Evolutionary conservation across 2,329 filamentous ascomycete genomes (phyloP).

Genomic region (Cordyceps tenuipes): DNA sequence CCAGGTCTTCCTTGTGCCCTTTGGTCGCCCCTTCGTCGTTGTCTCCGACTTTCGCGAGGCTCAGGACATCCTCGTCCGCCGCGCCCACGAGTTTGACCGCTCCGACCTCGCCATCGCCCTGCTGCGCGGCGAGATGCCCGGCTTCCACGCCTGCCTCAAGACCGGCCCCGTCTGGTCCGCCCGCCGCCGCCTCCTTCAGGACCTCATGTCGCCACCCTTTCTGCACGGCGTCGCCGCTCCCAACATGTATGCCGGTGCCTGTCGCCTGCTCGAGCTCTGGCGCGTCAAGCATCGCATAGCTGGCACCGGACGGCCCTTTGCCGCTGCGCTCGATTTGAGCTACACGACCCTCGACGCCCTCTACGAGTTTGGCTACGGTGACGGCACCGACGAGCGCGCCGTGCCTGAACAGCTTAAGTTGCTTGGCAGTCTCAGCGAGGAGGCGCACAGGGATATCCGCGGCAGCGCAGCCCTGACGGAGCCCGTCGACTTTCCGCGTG

Average conservation of each 20-base stretch:
- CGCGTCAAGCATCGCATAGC: slow-evolving; percentile 22
- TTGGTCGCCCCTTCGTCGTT: slow-evolving; percentile 34
- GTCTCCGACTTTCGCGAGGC: slow-evolving; percentile 32
- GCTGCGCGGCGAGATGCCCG: slow-evolving; percentile 24
- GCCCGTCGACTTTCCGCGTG: background rate
- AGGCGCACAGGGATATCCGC: background rate
- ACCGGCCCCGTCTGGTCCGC: slow-evolving; percentile 25
- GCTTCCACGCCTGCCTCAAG: slow-evolving; percentile 25
- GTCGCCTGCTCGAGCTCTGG: slow-evolving; percentile 27
- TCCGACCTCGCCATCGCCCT: slow-evolving; percentile 24
- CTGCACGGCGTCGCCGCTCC: slow-evolving; percentile 23
- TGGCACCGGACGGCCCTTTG: slow-evolving; percentile 17
- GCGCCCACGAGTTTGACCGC: slow-evolving; percentile 36
- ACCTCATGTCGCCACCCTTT: slow-evolving; percentile 30
- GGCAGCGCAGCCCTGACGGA: background rate
- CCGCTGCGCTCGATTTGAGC: slow-evolving; percentile 22
- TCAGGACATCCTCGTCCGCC: slow-evolving; percentile 36
- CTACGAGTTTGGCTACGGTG: slow-evolving; percentile 22
- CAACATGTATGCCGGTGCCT: slow-evolving; percentile 23
- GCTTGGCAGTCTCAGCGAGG: background rate
- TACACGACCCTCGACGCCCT: slow-evolving; percentile 25
- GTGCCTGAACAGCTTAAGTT: background rate
- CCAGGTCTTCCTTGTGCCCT: slow-evolving; percentile 39
- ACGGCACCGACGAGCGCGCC: slow-evolving; percentile 1
- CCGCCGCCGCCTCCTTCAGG: slow-evolving; percentile 27